Evolutionary conservation across 495 filamentous ascomycete genomes (phyloP).

Genomic region (Penicillium paradoxum): DNA sequence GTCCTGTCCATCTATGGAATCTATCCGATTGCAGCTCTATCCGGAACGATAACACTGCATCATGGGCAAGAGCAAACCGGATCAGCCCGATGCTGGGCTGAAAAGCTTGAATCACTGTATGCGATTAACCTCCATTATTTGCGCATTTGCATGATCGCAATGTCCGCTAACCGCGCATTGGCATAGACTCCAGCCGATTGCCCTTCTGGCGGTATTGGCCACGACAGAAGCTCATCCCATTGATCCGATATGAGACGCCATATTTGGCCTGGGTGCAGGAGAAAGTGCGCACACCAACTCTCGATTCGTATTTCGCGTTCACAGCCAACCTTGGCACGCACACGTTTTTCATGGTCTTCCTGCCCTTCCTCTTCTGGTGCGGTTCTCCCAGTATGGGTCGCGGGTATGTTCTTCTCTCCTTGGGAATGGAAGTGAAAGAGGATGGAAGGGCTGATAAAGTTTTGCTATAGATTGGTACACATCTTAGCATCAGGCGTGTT

Average conservation of each 20-base stretch:
- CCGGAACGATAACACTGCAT: slow-evolving; percentile 23
- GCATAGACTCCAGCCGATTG: slow-evolving; percentile 71
- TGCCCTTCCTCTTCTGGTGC: slow-evolving; percentile 95
- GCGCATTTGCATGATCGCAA: background rate
- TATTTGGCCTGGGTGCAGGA: slow-evolving; percentile 84
- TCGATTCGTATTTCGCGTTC: slow-evolving; percentile 94
- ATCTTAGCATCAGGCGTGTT: slow-evolving; percentile 87
- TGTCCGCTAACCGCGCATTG: slow-evolving; percentile 5
- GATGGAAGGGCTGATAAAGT: slow-evolving; percentile 5
- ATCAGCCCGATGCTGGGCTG: slow-evolving; percentile 64
- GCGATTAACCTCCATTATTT: slow-evolving; percentile 12
- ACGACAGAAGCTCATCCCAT: slow-evolving; percentile 74
- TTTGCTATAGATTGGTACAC: slow-evolving; percentile 64
- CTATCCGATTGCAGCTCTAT: slow-evolving; percentile 9
- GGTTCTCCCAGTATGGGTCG: slow-evolving; percentile 75
- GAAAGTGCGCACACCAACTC: slow-evolving; percentile 66
- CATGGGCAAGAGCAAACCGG: slow-evolving; percentile 34
- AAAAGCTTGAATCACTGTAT: slow-evolving; percentile 73
- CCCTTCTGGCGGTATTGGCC: slow-evolving; percentile 85
- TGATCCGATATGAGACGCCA: slow-evolving; percentile 92
- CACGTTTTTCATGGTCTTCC: slow-evolving; percentile 94
- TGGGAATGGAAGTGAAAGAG: background rate
- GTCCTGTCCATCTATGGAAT: slow-evolving; percentile 27
- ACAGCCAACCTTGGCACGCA: slow-evolving; percentile 97
- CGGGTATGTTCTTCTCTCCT: slow-evolving; percentile 53